Evolutionary conservation across 1,284 basidiomycete genomes (phyloP), one percentile per base, ranked within the genome.

Genomic region (Fomitopsis betulina): DNA sequence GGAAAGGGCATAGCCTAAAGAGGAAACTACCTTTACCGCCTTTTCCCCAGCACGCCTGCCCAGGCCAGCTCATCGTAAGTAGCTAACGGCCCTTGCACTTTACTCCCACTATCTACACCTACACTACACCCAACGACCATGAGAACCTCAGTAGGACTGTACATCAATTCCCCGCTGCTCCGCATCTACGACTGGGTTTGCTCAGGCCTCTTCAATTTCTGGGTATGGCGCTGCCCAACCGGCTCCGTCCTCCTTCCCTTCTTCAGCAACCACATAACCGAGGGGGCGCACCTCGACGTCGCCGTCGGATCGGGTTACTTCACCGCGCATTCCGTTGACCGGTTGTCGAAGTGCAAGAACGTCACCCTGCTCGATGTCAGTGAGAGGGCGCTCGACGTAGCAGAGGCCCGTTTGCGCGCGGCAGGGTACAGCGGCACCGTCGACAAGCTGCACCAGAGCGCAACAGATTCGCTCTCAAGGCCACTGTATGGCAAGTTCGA

Each of bases 291-390:
- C 57, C 62, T 70, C 54, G 67, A 68, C 40, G 50, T 68, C 27
- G 68, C 66, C 10, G 63, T 62, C 30, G 67, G 67, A 21, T 63
- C 66, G 5, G 68, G 68, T n/a, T 68, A 66, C 60, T 68, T 65
- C 58, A 63, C 60, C 49, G 58, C 67, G 37, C 38, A 40, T 5
- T 50, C 63, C 23, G 58, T 53, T 9, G 19, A 53, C 13, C 21
- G 42, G 1, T 56, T 68, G 27, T 53, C 60, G 1, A 63, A 64
- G 52, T 64, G 58, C 17, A 59, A 60, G 58, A 55, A 50, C 27
- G 49, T 67, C 30, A 61, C 63, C 15, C 58, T 69, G 6, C 56
- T 66, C 55, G 67, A 68, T 58, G 57, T 68, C 38, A 66, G 61
- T 39, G 60, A 63, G 10, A 53, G 51, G 60, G 64, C 68, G 25